These are phyloP conservation scores for Populus tomentosa DNA, from an alignment of 441 rosid species.

Conservation along the genomic window DNA sequence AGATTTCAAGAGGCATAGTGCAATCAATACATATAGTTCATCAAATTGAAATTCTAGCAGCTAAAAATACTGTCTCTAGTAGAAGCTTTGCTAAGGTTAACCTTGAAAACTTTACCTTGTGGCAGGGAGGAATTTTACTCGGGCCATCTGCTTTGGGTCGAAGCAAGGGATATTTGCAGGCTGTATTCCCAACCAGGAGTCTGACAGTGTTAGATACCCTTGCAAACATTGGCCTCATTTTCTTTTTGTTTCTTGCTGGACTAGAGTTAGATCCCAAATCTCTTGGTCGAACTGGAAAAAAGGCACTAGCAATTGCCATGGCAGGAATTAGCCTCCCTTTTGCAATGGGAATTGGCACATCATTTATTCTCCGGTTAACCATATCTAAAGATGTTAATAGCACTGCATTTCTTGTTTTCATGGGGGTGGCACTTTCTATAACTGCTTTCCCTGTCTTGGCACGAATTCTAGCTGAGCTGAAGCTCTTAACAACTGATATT, in stretches of 20 bases:
- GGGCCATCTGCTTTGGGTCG: conserved; percentile 87
- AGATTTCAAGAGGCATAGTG: too few relatives aligned
- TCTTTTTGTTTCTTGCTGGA: conserved; percentile 76
- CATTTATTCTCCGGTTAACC: conserved; percentile 46
- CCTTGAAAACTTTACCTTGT: background rate
- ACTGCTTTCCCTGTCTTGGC: conserved; percentile 91
- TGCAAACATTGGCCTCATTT: conserved; percentile 75
- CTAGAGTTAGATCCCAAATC: conserved; percentile 64
- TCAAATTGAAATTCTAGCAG: too few relatives aligned
- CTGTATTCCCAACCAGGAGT: conserved; percentile 62
- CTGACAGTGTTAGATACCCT: conserved; percentile 68
- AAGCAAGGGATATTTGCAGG: conserved; percentile 38
- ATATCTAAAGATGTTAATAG: conserved; percentile 51
- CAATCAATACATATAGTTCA: too few relatives aligned
- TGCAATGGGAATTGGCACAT: conserved; percentile 66
- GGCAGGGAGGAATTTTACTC: conserved; percentile 77
- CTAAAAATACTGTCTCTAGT: too few relatives aligned
- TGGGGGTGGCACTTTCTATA: conserved; percentile 90
- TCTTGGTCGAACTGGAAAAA: conserved; percentile 61
- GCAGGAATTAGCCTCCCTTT: conserved; percentile 81
- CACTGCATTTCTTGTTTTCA: conserved; percentile 69
- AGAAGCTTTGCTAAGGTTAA: background rate
- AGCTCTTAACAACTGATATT: conserved; percentile 76
- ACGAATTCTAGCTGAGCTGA: conserved; percentile 82
- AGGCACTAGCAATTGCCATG: conserved; percentile 57